Conservation (phyloP, 495 filamentous ascomycete species). For the Niebla homalea region DNA sequence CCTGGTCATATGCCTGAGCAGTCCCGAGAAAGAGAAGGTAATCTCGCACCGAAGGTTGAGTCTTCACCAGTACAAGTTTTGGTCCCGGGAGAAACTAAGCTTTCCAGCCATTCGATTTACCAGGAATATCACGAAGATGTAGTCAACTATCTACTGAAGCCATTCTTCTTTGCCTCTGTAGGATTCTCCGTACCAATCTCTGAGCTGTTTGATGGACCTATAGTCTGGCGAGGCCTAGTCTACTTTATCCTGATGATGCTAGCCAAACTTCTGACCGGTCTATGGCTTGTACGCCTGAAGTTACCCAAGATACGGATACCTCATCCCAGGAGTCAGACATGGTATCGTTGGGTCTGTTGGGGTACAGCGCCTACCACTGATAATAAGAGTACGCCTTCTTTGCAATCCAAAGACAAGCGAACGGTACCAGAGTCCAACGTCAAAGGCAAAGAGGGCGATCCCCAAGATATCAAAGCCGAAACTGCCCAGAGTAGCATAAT, state of each 20-base stretch:
- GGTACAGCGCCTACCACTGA: not conserved
- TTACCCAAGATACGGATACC: not conserved
- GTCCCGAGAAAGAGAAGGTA: no score
- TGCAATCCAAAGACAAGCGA: not conserved
- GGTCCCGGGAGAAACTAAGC: no score
- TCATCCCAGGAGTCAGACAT: no score
- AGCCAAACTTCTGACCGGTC: slow-evolving; percentile 48
- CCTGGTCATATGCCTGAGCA: no score
- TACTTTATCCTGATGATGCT: slow-evolving; percentile 58
- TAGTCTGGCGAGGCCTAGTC: slow-evolving; percentile 60
- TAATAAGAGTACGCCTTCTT: not conserved
- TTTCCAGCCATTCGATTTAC: not conserved
- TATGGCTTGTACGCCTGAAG: slow-evolving; percentile 47
- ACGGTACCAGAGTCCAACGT: not conserved
- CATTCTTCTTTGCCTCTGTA: slow-evolving; percentile 72
- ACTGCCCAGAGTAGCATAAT: not conserved
- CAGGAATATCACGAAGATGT: not conserved
- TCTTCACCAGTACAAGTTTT: no score
- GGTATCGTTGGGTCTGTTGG: not conserved
- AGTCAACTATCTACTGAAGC: slow-evolving; percentile 30
- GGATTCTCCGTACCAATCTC: slow-evolving; percentile 69
- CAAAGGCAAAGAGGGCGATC: not conserved
- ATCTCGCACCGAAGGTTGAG: no score
- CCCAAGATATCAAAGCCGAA: not conserved
- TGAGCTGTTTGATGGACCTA: slow-evolving; percentile 46